Evolutionary conservation across 768 basidiomycete genomes (phyloP).

Genomic region (Clitopilus passeckerianus): DNA sequence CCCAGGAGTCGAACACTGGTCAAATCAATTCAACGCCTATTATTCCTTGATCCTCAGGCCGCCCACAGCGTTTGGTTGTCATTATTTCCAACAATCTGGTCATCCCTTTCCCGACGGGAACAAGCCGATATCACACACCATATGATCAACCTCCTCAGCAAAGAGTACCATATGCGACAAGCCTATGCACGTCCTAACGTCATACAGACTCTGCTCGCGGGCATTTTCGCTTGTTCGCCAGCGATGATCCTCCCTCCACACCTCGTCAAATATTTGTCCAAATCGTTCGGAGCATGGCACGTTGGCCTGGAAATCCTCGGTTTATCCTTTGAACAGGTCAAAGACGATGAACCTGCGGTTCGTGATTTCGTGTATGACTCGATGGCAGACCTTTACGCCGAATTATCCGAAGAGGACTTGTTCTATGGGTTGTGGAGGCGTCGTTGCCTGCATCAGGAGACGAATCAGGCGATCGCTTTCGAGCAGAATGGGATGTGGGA

Average conservation of each 20-base stretch:
- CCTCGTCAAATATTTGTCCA: slow-evolving; percentile 92
- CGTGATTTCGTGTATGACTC: slow-evolving; percentile 87
- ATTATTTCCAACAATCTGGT: slow-evolving; percentile 83
- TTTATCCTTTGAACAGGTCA: slow-evolving; percentile 68
- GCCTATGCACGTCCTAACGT: slow-evolving; percentile 87
- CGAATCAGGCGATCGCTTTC: slow-evolving; percentile 80
- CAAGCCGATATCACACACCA: slow-evolving; percentile 87
- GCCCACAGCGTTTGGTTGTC: slow-evolving; percentile 87
- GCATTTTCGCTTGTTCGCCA: slow-evolving; percentile 80
- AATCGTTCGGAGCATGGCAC: slow-evolving; percentile 97
- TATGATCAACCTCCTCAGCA: slow-evolving; percentile 85
- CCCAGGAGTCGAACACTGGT: slow-evolving; percentile 53
- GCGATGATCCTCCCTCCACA: slow-evolving; percentile 90
- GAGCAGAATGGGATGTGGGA: slow-evolving; percentile 99
- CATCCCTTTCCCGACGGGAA: slow-evolving; percentile 78
- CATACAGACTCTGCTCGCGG: slow-evolving; percentile 84
- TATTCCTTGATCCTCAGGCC: slow-evolving; percentile 71
- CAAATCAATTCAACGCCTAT: slow-evolving; percentile 74
- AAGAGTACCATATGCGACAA: slow-evolving; percentile 90
- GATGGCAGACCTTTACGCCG: slow-evolving; percentile 91
- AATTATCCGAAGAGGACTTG: slow-evolving; percentile 93
- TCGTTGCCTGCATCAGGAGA: slow-evolving; percentile 84
- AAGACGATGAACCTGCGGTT: slow-evolving; percentile 75
- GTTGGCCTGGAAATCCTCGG: slow-evolving; percentile 82
- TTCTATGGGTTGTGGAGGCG: slow-evolving; percentile 96